Percentiles rank a stretch among this genome's conserved stretches.
phyloP scores from a whole-genome alignment of 345 rosid species.

The Eucalyptus tenuipes region DNA sequence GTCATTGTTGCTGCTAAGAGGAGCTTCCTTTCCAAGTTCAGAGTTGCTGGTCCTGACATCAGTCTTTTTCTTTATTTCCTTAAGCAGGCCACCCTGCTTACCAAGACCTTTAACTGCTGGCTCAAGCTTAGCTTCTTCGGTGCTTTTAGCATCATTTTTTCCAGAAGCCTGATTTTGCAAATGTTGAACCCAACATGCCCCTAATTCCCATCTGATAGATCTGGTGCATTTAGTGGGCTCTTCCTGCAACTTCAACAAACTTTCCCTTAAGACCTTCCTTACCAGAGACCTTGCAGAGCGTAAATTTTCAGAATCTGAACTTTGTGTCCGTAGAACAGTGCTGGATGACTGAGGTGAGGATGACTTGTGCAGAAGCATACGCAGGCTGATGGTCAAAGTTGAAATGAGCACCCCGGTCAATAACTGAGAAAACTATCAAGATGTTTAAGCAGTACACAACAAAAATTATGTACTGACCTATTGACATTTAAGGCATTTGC shows the following conservation, averaged over 20 bases:
- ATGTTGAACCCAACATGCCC: conserved; percentile 97
- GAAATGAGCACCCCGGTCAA: neutral
- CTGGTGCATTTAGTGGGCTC: conserved; percentile 32
- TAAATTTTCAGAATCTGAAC: conserved; percentile 46
- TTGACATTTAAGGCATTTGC: conserved; percentile 82
- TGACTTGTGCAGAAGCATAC: conserved; percentile 72
- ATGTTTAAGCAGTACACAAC: neutral
- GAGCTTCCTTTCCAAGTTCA: conserved; percentile 51
- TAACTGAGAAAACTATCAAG: neutral
- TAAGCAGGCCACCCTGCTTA: conserved; percentile 85
- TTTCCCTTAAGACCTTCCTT: conserved; percentile 57
- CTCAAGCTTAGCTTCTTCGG: conserved; percentile 68
- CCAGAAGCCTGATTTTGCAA: conserved; percentile 84
- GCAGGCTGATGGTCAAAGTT: conserved; percentile 54
- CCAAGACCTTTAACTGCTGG: conserved; percentile 94
- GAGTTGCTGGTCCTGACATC: conserved; percentile 49
- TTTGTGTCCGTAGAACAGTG: conserved; percentile 45
- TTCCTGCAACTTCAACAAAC: conserved; percentile 62
- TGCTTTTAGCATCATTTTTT: conserved; percentile 56
- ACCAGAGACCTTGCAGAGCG: conserved; percentile 47
- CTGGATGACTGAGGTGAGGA: conserved; percentile 30
- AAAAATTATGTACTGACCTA: conserved; percentile 32
- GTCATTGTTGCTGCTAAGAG: conserved; percentile 20
- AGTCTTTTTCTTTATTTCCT: conserved; percentile 79
- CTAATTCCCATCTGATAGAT: conserved; percentile 90